phyloP scores from a whole-genome alignment of 306 rosid species.

The Styphnolobium japonicum region DNA sequence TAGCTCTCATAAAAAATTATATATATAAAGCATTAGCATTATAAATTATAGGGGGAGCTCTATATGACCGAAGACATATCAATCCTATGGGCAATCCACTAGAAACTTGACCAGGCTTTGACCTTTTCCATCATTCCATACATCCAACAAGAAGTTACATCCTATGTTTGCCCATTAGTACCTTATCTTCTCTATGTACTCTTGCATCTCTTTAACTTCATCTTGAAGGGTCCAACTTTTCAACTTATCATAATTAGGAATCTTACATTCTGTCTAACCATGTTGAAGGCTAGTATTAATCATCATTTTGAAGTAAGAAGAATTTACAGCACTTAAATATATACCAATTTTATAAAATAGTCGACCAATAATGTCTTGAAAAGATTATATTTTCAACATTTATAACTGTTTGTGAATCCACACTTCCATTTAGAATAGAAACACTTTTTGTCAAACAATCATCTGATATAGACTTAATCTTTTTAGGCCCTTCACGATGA shows the following conservation, averaged over 20 bases:
- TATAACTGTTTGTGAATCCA: background rate
- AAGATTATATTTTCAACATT: background rate
- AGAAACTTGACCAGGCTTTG: conserved; percentile 22
- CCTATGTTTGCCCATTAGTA: conserved; percentile 29
- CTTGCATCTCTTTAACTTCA: conserved; percentile 29
- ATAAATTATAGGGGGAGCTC: conserved; percentile 3
- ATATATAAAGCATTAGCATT: background rate
- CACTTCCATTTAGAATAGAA: background rate
- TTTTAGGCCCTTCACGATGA: background rate
- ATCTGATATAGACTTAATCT: background rate
- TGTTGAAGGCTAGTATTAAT: background rate
- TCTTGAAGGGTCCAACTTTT: conserved; percentile 26
- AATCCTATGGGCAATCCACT: conserved; percentile 30
- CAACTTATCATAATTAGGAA: conserved; percentile 26
- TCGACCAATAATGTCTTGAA: conserved; percentile 13
- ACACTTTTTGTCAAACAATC: background rate
- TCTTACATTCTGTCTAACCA: conserved; percentile 3
- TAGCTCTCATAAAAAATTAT: too few species aligned
- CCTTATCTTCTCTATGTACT: conserved; percentile 9
- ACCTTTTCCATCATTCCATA: conserved; percentile 25
- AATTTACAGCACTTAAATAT: conserved; percentile 12
- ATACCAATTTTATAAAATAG: conserved; percentile 33
- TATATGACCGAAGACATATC: conserved; percentile 17
- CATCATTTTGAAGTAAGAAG: conserved; percentile 19
- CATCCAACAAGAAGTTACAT: conserved; percentile 33